Base-by-base conservation (phyloP, 164 flowering plant species). In the Umbellularia californica region DNA sequence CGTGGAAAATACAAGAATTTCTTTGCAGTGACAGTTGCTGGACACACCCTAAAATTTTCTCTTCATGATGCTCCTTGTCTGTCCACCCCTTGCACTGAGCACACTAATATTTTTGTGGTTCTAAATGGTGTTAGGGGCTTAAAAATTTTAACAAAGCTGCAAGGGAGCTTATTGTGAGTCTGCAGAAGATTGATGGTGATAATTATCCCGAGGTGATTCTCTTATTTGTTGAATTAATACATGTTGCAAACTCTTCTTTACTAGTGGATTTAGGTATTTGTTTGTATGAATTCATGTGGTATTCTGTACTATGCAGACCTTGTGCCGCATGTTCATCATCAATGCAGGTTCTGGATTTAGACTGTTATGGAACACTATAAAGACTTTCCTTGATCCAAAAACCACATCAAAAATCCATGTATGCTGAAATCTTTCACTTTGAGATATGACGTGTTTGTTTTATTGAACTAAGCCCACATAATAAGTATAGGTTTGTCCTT, bases 311-410 rank as follows among this genome's bases (percentile, higher is more conserved):
- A 5, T 81, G 81, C 89, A 93, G 98, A 92, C 98, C 24, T 92
- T 93, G 24, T 79, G 78, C 77, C 92, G 82, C 80, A 92, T 94
- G 98, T 90, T 86, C 78, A 94, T 94, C 75, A 86, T 94, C 85
- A 94, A 94, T 88, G 98, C 98, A 78, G 98, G 98, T 58, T 87
- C 95, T 79, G 97, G 97, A 20, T 94, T 94, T 84, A 86, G 90
- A 83, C 85, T 94, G 65, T 79, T 94, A 7, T 94, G 97, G 98
- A 88, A 81, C 83, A 90, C 97, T 4, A 89, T 94, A 23, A 94
- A 89, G 83, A 72, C 85, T 72, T 90, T 94, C 70, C 83, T 94
- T 28, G 98, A 94, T 81, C 97, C 97, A 27, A 92, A 83, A 81
- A 94, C 97, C 15, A 83, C 94, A 30, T 87, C 97, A 50, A 94